Evolutionary conservation across 805 yeast species (phyloP), one percentile per base, ranked within the genome.

Genomic region (Sugiyamaella americana): DNA sequence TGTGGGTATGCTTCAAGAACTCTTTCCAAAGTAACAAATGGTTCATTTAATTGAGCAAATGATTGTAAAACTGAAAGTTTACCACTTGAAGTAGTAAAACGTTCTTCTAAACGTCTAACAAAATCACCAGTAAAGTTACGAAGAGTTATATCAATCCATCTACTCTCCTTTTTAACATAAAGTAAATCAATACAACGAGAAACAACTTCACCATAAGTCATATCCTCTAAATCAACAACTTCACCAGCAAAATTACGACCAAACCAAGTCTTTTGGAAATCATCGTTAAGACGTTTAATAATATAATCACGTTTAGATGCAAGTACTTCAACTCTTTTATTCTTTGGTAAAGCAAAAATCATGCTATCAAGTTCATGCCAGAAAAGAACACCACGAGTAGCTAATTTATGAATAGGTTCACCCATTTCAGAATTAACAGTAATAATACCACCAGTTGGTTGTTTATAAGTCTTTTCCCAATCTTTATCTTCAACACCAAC

Each of bases 401-500:
- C 98, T 57, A 93, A 78, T 74, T 93, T 93, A 71, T 93, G 99
- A 63, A 93, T 93, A 62, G 98, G 98, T 74, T 93, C 98, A 65
- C 99, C 98, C 98, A 93, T 93, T 74, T 93, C 99, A 16, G 98
- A 91, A 65, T 86, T 77, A 52, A 93, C 98, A 47, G 98, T 91
- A 58, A 93, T 74, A 56, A 93, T 80, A 69, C 98, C 99, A 73
- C 98, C 98, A 51, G 97, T 82, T 61, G 96, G 91, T 63, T 83
- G 83, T 73, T 85, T 84, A 74, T 93, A 93, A 41, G 97, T 87
- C 60, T 77, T 75, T 69, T 93, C 98, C 99, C 99, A 93, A 66
- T 86, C 67, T 37, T 68, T 60, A 67, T 93, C 98, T 26, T 80
- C 75, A 49, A 87, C 94, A 79, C 99, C 99, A 35, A 93, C 64